Percentiles rank a stretch among this genome's conserved stretches.
These are phyloP conservation scores for Talaromyces borbonicus DNA, from an alignment of 495 filamentous ascomycete species.

Conservation along the genomic window DNA sequence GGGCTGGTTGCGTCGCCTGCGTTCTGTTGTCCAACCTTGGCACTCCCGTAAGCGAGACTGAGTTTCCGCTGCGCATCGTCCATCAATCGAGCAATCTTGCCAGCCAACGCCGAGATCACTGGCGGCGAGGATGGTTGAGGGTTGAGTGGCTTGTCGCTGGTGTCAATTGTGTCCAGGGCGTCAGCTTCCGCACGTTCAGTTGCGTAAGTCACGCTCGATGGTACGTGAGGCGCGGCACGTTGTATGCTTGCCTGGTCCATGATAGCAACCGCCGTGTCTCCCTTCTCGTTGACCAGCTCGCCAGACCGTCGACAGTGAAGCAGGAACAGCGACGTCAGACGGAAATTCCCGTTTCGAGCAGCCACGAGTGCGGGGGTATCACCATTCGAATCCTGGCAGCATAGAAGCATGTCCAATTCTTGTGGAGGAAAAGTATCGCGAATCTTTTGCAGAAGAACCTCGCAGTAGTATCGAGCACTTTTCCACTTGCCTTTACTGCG, in stretches of 20 bases:
- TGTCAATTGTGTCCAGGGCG: background rate
- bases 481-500: conserved; percentile 67
- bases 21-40: conserved; percentile 27
- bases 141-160: conserved; percentile 9
- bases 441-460: conserved; percentile 78
- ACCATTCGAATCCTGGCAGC: conserved; percentile 70
- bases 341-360: conserved; percentile 51
- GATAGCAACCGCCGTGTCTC: conserved; percentile 67
- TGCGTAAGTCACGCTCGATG: conserved; percentile 35
- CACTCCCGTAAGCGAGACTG: conserved; percentile 29
- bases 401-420: conserved; percentile 57
- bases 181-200: conserved; percentile 33
- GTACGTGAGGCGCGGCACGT: conserved; percentile 28
- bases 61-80: conserved; percentile 36
- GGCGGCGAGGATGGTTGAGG: conserved; percentile 17
- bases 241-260: conserved; percentile 34
- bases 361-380: conserved; percentile 87
- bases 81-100: conserved; percentile 36
- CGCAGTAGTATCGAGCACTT: conserved; percentile 83
- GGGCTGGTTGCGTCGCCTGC: conserved; percentile 33
- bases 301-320: conserved; percentile 58
- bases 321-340: conserved; percentile 33
- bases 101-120: conserved; percentile 25
- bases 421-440: conserved; percentile 54
- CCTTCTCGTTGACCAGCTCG: conserved; percentile 69